phyloP scores from a whole-genome alignment of 441 rosid species.

The Bruguiera hainesii region DNA sequence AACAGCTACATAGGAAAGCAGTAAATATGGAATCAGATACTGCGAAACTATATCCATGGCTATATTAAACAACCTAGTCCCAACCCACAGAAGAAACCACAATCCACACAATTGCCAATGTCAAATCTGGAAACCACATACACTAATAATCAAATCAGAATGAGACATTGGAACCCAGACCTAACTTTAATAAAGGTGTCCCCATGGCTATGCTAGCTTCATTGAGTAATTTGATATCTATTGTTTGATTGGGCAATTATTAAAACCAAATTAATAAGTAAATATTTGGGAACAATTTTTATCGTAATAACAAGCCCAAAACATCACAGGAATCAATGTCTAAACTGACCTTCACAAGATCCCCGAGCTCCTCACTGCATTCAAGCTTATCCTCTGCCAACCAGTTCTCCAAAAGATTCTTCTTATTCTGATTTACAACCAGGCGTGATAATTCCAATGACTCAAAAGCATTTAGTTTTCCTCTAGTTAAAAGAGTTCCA shows the following conservation, averaged over 20 bases:
- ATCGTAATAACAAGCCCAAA: background rate
- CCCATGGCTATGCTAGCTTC: background rate
- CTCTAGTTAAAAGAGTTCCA: slow-evolving; percentile 94
- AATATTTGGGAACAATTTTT: background rate
- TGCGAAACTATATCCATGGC: slow-evolving; percentile 14
- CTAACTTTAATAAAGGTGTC: background rate
- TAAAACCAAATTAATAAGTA: background rate
- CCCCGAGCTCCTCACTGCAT: slow-evolving; percentile 99
- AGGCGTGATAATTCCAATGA: slow-evolving; percentile 98
- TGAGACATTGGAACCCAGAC: background rate
- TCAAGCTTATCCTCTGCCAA: slow-evolving; percentile 99
- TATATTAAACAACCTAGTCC: background rate
- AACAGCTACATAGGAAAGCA: background rate
- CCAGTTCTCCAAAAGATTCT: slow-evolving; percentile 98
- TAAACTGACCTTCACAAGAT: slow-evolving; percentile 89
- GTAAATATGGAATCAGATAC: too few species aligned
- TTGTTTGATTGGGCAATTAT: background rate
- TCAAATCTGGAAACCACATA: background rate
- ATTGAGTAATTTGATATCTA: background rate
- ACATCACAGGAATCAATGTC: background rate
- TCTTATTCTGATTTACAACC: slow-evolving; percentile 98
- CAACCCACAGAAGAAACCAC: background rate
- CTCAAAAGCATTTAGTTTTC: slow-evolving; percentile 96
- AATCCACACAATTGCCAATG: background rate
- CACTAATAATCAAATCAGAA: background rate